Percentiles rank a stretch among this genome's conserved stretches.
Evolutionary conservation across 495 filamentous ascomycete species (phyloP).

Genomic region (Tuber melanosporum): DNA sequence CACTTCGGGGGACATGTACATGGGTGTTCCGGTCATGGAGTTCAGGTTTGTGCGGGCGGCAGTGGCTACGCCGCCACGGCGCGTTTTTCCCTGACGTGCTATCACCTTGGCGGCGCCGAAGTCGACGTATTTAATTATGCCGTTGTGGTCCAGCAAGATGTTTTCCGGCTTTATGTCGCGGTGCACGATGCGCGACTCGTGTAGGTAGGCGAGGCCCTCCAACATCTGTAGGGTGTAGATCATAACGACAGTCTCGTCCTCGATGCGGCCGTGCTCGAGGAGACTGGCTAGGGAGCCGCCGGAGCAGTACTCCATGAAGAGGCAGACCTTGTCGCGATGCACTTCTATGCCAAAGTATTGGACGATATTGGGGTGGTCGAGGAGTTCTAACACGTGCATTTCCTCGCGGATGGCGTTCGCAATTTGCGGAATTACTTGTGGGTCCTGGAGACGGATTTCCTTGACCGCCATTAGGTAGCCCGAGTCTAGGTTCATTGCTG

Average conservation of each 20-base stretch:
- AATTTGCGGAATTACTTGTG: constrained; percentile 88
- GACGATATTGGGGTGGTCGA: constrained; percentile 96
- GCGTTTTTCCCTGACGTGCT: constrained; percentile 83
- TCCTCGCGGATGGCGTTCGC: constrained; percentile 91
- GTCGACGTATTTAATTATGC: constrained; percentile 97
- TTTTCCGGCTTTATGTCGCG: constrained; percentile 99
- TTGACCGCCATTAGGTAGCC: constrained; percentile 97
- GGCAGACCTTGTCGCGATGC: constrained; percentile 95
- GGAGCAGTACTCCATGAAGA: constrained; percentile 99
- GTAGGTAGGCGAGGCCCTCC: constrained; percentile 90
- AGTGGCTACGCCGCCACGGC: constrained; percentile 54
- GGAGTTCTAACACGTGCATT: constrained; percentile 88
- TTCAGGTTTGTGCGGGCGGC: constrained; percentile 60
- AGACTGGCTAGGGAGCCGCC: constrained; percentile 87
- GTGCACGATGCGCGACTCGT: constrained; percentile 82
- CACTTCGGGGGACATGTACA: constrained; percentile 99
- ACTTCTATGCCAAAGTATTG: constrained; percentile 97
- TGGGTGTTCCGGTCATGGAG: constrained; percentile 94
- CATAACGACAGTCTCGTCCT: constrained; percentile 96
- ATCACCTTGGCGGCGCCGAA: constrained; percentile 98
- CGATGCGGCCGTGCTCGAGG: constrained; percentile 90
- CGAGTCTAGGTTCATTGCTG: constrained; percentile 91
- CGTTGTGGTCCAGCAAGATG: constrained; percentile 93
- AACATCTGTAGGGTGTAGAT: constrained; percentile 94
- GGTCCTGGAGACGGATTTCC: constrained; percentile 94